A percentile compares a stretch with the other conserved stretches of the same genome.
Evolutionary conservation across 257 asterid species (phyloP).

Genomic region (Datura wrightii): DNA sequence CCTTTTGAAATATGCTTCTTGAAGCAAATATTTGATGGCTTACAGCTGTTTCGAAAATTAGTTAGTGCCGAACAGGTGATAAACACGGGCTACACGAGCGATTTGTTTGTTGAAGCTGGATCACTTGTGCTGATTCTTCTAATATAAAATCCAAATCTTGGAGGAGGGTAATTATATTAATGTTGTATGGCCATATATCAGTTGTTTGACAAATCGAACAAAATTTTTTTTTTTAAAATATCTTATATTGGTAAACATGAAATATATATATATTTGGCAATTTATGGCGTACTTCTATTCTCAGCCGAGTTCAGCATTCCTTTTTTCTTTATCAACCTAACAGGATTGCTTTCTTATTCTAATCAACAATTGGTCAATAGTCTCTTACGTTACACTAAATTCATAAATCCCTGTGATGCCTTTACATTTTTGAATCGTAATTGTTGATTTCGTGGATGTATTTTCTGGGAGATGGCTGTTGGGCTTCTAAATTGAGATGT

Average conservation of each 20-base stretch:
- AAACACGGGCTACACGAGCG: not conserved
- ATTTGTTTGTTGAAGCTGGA: not conserved
- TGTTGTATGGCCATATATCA: not conserved
- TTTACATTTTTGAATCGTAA: not conserved
- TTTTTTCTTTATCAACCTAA: not conserved
- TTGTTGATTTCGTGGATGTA: not conserved
- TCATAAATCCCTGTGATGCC: not conserved
- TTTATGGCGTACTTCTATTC: not conserved
- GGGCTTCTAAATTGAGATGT: not conserved
- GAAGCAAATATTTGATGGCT: not conserved
- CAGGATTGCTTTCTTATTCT: not conserved
- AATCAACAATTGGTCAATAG: not conserved
- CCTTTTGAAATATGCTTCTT: constrained; percentile 5
- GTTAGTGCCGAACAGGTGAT: not conserved
- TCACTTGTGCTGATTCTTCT: not conserved
- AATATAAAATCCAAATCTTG: constrained; percentile 16
- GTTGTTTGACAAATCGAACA: constrained; percentile 6
- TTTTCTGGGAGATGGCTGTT: not conserved
- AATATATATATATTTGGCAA: not conserved
- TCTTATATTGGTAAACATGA: not conserved
- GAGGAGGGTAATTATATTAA: not conserved
- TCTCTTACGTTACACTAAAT: not conserved
- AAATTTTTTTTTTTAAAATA: no score
- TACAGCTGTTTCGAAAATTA: not conserved
- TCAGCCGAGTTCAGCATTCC: not conserved